phyloP scores from a whole-genome alignment of 208 protist genomes.

The Acanthamoeba castellanii region DNA sequence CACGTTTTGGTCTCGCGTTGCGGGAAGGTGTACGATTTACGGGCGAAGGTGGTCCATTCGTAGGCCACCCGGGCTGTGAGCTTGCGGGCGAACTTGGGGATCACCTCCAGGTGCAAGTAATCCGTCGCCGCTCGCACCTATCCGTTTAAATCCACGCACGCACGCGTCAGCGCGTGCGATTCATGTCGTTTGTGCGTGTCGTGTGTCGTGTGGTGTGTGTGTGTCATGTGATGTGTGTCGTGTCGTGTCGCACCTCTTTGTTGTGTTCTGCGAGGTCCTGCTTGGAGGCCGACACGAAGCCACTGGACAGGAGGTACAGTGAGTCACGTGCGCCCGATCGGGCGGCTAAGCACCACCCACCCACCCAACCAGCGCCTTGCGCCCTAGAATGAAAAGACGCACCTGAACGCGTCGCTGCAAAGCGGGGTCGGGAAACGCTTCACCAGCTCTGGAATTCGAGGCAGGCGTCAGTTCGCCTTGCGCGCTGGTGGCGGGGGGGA shows the following conservation, averaged over 20 bases:
- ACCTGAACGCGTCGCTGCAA: conserved; percentile 67
- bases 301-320: background rate
- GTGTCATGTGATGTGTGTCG: background rate
- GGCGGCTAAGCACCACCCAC: too few relatives aligned
- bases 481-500: too few relatives aligned
- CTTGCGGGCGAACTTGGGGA: background rate
- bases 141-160: background rate
- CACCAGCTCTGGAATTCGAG: background rate
- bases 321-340: background rate
- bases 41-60: background rate
- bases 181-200: background rate
- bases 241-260: background rate
- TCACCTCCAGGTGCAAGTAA: background rate
- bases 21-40: background rate
- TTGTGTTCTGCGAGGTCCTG: background rate
- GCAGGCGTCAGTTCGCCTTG: background rate
- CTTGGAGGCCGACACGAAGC: background rate
- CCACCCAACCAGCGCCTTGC: too few relatives aligned
- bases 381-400: background rate
- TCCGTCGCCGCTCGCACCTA: background rate
- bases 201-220: background rate
- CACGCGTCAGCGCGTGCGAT: too few relatives aligned
- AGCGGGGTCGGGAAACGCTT: background rate
- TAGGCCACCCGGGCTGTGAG: background rate
- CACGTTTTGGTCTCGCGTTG: background rate